A percentile compares a stretch with the other conserved stretches of the same genome.
These are phyloP conservation scores for Candida coleopterorum DNA, from an alignment of 805 yeast species.

Conservation along the genomic window DNA sequence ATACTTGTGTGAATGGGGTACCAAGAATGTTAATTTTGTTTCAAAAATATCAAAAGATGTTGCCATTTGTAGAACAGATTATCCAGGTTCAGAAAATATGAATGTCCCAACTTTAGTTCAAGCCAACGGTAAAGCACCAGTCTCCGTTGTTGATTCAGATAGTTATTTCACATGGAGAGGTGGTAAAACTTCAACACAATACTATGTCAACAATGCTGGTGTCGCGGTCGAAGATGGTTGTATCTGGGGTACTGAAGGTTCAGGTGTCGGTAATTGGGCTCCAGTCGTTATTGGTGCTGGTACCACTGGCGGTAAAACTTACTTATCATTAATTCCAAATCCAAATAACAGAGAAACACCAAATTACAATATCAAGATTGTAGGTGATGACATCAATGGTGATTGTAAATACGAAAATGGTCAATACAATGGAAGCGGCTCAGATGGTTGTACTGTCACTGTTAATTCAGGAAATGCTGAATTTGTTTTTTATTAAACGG, in stretches of 20 bases:
- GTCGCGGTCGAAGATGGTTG: slow-evolving; percentile 87
- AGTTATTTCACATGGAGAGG: slow-evolving; percentile 82
- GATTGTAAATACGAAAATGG: slow-evolving; percentile 81
- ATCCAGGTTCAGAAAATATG: slow-evolving; percentile 99
- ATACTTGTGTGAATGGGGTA: slow-evolving; percentile 87
- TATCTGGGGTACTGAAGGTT: slow-evolving; percentile 80
- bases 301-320: slow-evolving; percentile 59
- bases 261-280: slow-evolving; percentile 96
- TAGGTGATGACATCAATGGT: slow-evolving; percentile 53
- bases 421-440: slow-evolving; percentile 54
- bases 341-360: slow-evolving; percentile 74
- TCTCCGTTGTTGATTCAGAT: slow-evolving; percentile 77
- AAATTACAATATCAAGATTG: slow-evolving; percentile 60
- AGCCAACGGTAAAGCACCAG: slow-evolving; percentile 60
- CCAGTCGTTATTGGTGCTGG: slow-evolving; percentile 96
- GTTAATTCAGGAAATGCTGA: slow-evolving; percentile 57
- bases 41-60: slow-evolving; percentile 60
- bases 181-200: slow-evolving; percentile 84
- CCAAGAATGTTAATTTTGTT: slow-evolving; percentile 60
- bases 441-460: slow-evolving; percentile 78
- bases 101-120: slow-evolving; percentile 82
- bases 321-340: slow-evolving; percentile 89
- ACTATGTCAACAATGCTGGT: slow-evolving; percentile 97
- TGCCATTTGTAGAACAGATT: slow-evolving; percentile 96
- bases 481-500: slow-evolving; percentile 40